Evolutionary conservation across 1,284 basidiomycete genomes (phyloP).

Genomic region (Neolentinus lepideus): DNA sequence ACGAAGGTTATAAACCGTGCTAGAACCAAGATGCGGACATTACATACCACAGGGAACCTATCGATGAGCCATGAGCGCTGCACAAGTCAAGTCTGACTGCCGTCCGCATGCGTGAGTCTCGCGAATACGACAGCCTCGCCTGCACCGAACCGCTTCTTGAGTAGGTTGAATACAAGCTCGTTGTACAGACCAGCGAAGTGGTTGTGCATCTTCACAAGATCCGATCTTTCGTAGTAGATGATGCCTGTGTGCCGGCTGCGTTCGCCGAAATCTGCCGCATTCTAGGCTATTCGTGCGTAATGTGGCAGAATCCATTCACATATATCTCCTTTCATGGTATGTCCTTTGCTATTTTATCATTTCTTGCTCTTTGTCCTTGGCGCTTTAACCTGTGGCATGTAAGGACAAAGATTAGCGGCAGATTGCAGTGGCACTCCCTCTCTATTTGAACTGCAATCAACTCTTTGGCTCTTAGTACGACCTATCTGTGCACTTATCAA

Average conservation of each 20-base stretch:
- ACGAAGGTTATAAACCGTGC: conserved; percentile 17
- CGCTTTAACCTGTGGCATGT: no score
- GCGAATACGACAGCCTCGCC: conserved; percentile 68
- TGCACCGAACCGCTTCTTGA: conserved; percentile 52
- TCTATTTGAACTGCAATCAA: no score
- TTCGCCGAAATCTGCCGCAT: conserved; percentile 72
- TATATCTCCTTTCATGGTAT: no score
- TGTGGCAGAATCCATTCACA: no score
- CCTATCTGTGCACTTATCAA: no score
- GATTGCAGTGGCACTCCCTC: no score
- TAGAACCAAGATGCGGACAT: not conserved
- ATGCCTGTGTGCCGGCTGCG: conserved; percentile 59
- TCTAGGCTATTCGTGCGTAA: no score
- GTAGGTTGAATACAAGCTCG: conserved; percentile 56
- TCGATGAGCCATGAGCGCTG: conserved; percentile 9
- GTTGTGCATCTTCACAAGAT: conserved; percentile 63
- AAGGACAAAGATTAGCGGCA: no score
- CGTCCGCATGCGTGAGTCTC: conserved; percentile 56
- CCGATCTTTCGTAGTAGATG: conserved; percentile 60
- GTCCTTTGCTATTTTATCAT: no score
- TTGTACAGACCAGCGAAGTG: conserved; percentile 64
- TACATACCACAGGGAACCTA: conserved; percentile 31
- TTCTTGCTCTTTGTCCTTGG: no score
- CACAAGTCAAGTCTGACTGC: no score
- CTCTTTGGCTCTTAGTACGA: no score